Evolutionary conservation across 2,329 filamentous ascomycete species (phyloP).

Genomic region (Sarocladium brachiariae): DNA sequence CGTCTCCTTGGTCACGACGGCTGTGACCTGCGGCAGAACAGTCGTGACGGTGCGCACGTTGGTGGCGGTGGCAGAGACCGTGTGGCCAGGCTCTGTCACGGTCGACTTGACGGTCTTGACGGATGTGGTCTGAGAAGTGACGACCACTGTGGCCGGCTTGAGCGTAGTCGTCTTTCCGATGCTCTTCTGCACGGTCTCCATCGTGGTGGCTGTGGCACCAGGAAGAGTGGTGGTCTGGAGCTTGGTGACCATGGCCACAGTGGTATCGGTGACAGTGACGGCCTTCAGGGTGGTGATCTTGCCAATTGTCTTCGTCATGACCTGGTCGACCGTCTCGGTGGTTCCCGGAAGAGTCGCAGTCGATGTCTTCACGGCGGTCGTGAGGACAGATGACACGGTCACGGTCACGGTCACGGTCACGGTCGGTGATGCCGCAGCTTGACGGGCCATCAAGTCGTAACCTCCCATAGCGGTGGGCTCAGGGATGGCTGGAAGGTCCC

Average conservation of each 20-base stretch:
- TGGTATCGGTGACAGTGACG: background rate
- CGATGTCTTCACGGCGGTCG: background rate
- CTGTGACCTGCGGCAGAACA: conserved; percentile 11
- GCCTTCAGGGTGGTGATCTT: background rate
- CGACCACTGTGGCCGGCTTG: conserved; percentile 10
- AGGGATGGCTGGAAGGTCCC: background rate
- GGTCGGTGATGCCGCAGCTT: background rate
- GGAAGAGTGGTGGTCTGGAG: conserved; percentile 3
- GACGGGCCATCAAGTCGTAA: background rate
- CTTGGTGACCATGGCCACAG: background rate
- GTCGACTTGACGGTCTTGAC: conserved; percentile 11
- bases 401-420: background rate
- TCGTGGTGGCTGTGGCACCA: conserved; percentile 9
- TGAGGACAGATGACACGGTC: background rate
- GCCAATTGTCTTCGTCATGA: background rate
- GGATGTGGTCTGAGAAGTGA: conserved; percentile 14
- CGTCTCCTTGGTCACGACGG: conserved; percentile 10
- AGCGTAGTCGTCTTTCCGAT: conserved; percentile 11
- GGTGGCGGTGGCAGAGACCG: background rate
- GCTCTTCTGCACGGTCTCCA: background rate
- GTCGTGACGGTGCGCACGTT: conserved; percentile 12
- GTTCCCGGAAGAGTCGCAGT: background rate
- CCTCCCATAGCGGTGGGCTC: background rate
- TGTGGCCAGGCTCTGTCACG: background rate
- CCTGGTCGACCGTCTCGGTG: background rate